Evolutionary conservation across 2,329 filamentous ascomycete genomes (phyloP).

Genomic region (Fusarium robinianum): DNA sequence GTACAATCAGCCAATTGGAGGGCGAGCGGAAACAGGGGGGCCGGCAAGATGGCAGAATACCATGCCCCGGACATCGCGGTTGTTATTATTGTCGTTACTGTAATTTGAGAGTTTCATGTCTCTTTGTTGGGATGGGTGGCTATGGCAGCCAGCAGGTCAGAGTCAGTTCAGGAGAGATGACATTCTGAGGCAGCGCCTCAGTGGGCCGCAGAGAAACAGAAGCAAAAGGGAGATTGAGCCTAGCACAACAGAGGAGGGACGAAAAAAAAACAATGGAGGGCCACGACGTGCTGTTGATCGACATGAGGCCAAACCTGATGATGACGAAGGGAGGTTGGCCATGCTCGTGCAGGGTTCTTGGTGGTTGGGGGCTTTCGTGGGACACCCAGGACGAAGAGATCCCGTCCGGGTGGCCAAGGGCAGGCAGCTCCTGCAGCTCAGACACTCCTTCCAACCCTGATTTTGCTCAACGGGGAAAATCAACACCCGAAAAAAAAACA

Average conservation of each 20-base stretch:
- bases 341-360: background rate
- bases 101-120: slow-evolving; percentile 12
- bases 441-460: slow-evolving; percentile 6
- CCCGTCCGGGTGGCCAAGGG: too few relatives aligned
- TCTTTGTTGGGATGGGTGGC: slow-evolving; percentile 4
- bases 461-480: slow-evolving; percentile 11
- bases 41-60: slow-evolving; percentile 17
- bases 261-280: slow-evolving; percentile 9
- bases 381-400: too few relatives aligned
- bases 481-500: slow-evolving; percentile 11
- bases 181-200: background rate
- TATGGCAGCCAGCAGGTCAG: background rate
- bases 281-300: slow-evolving; percentile 20
- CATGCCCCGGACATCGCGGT: slow-evolving; percentile 13
- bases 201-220: background rate
- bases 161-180: too few relatives aligned
- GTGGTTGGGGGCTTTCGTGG: too few relatives aligned
- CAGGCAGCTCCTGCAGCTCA: too few relatives aligned
- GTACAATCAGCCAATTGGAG: slow-evolving; percentile 16
- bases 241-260: background rate
- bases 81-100: slow-evolving; percentile 21
- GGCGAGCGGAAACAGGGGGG: slow-evolving; percentile 15
- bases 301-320: slow-evolving; percentile 12
- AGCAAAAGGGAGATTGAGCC: background rate
- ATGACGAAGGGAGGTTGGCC: slow-evolving; percentile 20